Conservation (phyloP, 768 basidiomycete species). For the Trichaptum fuscoviolaceum region DNA sequence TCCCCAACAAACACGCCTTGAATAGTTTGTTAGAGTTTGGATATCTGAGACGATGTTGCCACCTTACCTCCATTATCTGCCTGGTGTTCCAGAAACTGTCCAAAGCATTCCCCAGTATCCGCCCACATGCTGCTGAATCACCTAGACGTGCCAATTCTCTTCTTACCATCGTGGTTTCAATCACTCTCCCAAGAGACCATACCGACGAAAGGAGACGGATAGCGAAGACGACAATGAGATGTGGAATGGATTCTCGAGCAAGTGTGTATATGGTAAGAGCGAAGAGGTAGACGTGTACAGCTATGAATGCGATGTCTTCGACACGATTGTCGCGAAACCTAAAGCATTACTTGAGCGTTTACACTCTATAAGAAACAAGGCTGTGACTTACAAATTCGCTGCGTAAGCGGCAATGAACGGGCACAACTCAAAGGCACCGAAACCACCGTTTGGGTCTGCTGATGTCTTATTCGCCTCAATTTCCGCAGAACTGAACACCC, state of each 20-base stretch:
- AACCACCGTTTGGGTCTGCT: background rate
- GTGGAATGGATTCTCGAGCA: constrained; percentile 43
- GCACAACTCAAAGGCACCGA: background rate
- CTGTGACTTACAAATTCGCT: background rate
- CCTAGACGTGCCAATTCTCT: constrained; percentile 31
- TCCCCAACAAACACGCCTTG: background rate
- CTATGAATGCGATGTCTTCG: constrained; percentile 43
- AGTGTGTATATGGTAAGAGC: constrained; percentile 41
- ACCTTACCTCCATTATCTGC: background rate
- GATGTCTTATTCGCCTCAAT: background rate
- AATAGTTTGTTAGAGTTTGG: background rate
- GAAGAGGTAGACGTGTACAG: constrained; percentile 45
- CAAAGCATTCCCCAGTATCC: constrained; percentile 33
- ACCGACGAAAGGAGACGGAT: background rate
- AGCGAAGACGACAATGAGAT: constrained; percentile 29
- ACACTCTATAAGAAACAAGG: background rate
- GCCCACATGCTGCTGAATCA: constrained; percentile 24
- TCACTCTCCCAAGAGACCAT: background rate
- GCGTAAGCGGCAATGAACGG: background rate
- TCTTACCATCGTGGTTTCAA: background rate
- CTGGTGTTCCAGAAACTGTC: constrained; percentile 17
- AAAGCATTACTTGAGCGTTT: background rate
- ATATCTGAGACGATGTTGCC: background rate
- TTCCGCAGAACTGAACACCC: background rate
- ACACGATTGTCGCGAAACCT: constrained; percentile 41